phyloP scores from a whole-genome alignment of 139 green algal species.

The Nannochloris sp. region DNA sequence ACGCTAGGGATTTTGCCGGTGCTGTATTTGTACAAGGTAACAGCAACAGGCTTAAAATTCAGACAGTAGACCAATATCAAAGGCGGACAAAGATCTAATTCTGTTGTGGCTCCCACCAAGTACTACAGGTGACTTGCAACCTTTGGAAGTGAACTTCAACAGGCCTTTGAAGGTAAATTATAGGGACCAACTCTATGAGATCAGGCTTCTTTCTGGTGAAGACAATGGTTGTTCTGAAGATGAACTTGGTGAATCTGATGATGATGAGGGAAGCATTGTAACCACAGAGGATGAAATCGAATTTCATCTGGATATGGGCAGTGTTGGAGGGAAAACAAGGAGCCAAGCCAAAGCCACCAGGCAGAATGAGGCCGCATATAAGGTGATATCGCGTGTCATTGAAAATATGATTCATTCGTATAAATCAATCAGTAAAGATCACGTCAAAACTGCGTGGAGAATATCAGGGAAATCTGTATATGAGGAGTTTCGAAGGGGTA shows the following conservation, averaged over 20 bases:
- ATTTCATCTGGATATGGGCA: too few species aligned
- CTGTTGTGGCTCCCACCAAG: neutral
- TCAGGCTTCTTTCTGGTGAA: neutral
- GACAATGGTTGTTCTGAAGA: neutral
- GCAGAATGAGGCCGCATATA: too few species aligned
- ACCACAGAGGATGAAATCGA: neutral
- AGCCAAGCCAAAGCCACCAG: too few species aligned
- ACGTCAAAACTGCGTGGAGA: too few species aligned
- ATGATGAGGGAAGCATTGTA: neutral
- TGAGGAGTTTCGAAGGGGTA: too few species aligned
- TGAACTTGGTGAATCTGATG: neutral
- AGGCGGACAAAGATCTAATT: neutral
- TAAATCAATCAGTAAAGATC: too few species aligned
- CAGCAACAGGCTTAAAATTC: neutral
- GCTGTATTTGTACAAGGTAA: neutral
- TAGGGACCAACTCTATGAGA: neutral
- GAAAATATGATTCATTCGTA: too few species aligned
- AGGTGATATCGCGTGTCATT: too few species aligned
- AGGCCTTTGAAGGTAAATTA: neutral
- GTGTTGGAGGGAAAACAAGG: too few species aligned
- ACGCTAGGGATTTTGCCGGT: neutral
- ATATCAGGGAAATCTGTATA: too few species aligned
- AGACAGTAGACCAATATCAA: neutral
- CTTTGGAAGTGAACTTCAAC: constrained; percentile 2
- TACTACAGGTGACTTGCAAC: neutral